Percentiles rank a stretch among this genome's conserved stretches.
These are phyloP conservation scores for Metarhizium album DNA, from an alignment of 2,329 filamentous ascomycete genomes.

Conservation along the genomic window DNA sequence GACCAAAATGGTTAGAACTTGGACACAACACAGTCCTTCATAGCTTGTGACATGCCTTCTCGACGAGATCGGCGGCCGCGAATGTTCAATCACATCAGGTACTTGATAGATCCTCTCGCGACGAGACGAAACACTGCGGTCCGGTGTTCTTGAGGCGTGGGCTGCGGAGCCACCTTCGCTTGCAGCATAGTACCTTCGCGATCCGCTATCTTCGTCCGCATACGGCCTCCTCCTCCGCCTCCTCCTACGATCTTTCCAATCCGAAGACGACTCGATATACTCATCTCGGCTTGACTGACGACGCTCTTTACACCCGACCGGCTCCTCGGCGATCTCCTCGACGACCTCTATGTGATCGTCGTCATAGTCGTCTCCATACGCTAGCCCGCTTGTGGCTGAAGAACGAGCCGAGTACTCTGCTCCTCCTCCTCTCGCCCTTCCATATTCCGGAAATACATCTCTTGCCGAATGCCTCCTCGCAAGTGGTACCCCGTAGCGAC, in stretches of 20 bases:
- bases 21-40: too few species aligned
- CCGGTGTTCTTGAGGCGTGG: constrained; percentile 17
- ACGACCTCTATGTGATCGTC: constrained; percentile 15
- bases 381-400: constrained; percentile 3
- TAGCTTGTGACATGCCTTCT: constrained; percentile 15
- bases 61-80: constrained; percentile 23
- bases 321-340: constrained; percentile 15
- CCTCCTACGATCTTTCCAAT: constrained; percentile 13
- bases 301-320: constrained; percentile 6
- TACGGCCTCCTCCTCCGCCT: constrained; percentile 14
- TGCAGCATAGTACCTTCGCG: constrained; percentile 12
- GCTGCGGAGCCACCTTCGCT: constrained; percentile 19
- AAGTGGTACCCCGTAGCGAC: constrained; percentile 4
- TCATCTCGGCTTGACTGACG: constrained; percentile 17
- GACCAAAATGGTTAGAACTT: background rate
- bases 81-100: constrained; percentile 21
- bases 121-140: constrained; percentile 19
- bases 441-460: constrained; percentile 9
- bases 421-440: background rate
- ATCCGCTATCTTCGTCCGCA: constrained; percentile 14
- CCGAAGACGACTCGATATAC: constrained; percentile 16
- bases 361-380: background rate
- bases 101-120: constrained; percentile 15
- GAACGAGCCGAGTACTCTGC: constrained; percentile 3
- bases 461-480: constrained; percentile 7